Percentiles rank a stretch among this genome's conserved stretches.
phyloP scores from a whole-genome alignment of 225 moss, liverwort and hornwort species.

The Anthoceros angustus region DNA sequence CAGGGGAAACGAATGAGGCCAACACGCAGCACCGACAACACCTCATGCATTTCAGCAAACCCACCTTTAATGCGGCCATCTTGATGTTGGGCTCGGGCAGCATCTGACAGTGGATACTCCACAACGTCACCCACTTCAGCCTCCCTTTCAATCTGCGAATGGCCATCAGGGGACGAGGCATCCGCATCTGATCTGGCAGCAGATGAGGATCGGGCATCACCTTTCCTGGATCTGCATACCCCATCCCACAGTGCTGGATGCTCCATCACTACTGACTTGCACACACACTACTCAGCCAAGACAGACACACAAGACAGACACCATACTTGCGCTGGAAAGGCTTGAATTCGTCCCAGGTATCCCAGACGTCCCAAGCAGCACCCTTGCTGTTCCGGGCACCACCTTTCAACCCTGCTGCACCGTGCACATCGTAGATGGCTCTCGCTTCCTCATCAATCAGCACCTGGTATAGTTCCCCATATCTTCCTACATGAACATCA shows the following conservation, averaged over 20 bases:
- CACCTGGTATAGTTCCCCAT: constrained; percentile 24
- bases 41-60: not conserved
- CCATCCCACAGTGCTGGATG: not conserved
- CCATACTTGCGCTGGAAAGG: constrained; percentile 50
- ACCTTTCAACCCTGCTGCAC: constrained; percentile 34
- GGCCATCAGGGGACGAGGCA: constrained; percentile 15
- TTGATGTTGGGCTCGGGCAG: constrained; percentile 43
- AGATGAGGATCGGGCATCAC: constrained; percentile 50
- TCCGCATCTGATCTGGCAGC: constrained; percentile 33
- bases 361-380: constrained; percentile 53
- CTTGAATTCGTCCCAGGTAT: constrained; percentile 59
- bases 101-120: constrained; percentile 51
- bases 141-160: constrained; percentile 32
- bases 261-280: not conserved
- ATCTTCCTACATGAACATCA: constrained; percentile 6
- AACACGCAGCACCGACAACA: not conserved
- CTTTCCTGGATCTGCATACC: constrained; percentile 37
- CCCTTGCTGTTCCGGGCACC: constrained; percentile 18
- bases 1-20: not conserved
- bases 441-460: constrained; percentile 50
- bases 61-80: constrained; percentile 51
- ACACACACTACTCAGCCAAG: not conserved
- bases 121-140: constrained; percentile 59
- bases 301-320: not conserved
- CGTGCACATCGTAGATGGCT: constrained; percentile 39